Percentiles rank a stretch among this genome's conserved stretches.
Conservation (phyloP, 441 rosid genomes). For the Hura crepitans region DNA sequence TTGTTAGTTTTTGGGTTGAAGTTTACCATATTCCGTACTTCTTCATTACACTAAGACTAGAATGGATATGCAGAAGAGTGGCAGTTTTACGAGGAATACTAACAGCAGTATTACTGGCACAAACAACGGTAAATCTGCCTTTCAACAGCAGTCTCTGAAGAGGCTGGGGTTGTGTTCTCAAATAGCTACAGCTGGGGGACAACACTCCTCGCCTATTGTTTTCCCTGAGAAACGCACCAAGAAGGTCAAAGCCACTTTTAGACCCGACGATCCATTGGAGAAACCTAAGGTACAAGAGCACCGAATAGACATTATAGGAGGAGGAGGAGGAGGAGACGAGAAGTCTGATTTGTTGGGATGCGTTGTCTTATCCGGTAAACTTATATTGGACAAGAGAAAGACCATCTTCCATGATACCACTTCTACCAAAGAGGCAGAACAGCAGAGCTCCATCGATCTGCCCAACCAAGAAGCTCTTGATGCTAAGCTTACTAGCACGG, state of each 20-base stretch:
- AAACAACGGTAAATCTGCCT: slow-evolving; percentile 35
- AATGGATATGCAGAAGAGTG: slow-evolving; percentile 49
- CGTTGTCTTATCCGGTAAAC: slow-evolving; percentile 69
- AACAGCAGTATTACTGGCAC: slow-evolving; percentile 8
- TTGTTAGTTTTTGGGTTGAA: too few relatives aligned
- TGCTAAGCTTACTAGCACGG: slow-evolving; percentile 83
- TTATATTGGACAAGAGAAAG: slow-evolving; percentile 66
- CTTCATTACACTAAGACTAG: not conserved
- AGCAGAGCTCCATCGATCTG: slow-evolving; percentile 42
- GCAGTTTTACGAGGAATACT: slow-evolving; percentile 39
- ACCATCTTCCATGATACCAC: slow-evolving; percentile 34
- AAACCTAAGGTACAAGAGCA: slow-evolving; percentile 53
- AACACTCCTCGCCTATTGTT: slow-evolving; percentile 79
- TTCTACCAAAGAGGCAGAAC: slow-evolving; percentile 32
- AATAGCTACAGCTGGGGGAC: slow-evolving; percentile 50
- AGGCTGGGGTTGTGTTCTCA: slow-evolving; percentile 88
- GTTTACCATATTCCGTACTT: not conserved
- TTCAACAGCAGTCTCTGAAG: slow-evolving; percentile 61
- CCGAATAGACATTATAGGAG: slow-evolving; percentile 57
- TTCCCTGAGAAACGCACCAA: slow-evolving; percentile 88
- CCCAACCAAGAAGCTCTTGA: slow-evolving; percentile 51
- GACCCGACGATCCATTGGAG: slow-evolving; percentile 40
- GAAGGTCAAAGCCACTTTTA: slow-evolving; percentile 57
- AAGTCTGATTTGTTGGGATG: slow-evolving; percentile 83
- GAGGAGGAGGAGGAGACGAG: slow-evolving; percentile 55